phyloP scores from a whole-genome alignment of 2,329 filamentous ascomycete genomes.

The Colletotrichum sp. region DNA sequence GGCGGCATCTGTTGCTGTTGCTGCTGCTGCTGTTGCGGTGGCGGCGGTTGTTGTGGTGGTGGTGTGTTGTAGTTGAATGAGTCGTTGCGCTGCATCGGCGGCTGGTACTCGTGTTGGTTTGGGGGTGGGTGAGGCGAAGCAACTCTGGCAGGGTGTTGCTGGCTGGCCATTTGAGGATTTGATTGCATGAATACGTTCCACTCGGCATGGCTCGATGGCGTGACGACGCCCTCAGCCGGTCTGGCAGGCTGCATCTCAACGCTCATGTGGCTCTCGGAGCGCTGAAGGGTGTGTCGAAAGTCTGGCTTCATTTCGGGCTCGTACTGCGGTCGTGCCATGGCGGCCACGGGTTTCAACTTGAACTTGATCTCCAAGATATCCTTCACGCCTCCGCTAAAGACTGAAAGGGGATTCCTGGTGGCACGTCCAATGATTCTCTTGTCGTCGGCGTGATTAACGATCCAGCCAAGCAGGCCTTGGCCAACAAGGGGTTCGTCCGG shows the following conservation, averaged over 20 bases:
- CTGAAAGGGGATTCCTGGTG: conserved; percentile 81
- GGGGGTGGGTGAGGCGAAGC: conserved; percentile 36
- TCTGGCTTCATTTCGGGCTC: conserved; percentile 18
- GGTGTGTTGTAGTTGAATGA: conserved; percentile 6
- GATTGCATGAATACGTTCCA: conserved; percentile 81
- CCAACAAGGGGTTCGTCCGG: conserved; percentile 91
- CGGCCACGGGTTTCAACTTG: conserved; percentile 76
- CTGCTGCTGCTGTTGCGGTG: background rate
- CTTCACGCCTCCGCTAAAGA: conserved; percentile 82
- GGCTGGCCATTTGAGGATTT: conserved; percentile 61
- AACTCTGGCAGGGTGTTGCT: conserved; percentile 35
- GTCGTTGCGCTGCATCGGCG: conserved; percentile 2
- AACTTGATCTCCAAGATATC: conserved; percentile 95
- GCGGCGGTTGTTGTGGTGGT: background rate
- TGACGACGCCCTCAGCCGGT: conserved; percentile 41
- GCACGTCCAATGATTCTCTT: conserved; percentile 89
- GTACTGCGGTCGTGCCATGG: conserved; percentile 50
- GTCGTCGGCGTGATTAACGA: conserved; percentile 48
- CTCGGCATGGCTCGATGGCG: conserved; percentile 69
- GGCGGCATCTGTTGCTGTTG: background rate
- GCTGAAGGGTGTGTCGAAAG: conserved; percentile 10
- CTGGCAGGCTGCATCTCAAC: conserved; percentile 23
- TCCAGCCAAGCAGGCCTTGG: conserved; percentile 92
- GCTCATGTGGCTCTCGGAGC: conserved; percentile 18
- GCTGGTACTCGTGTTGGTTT: conserved; percentile 15